These are phyloP conservation scores for Lactarius trivialis DNA, from an alignment of 768 basidiomycete genomes.

Conservation along the genomic window DNA sequence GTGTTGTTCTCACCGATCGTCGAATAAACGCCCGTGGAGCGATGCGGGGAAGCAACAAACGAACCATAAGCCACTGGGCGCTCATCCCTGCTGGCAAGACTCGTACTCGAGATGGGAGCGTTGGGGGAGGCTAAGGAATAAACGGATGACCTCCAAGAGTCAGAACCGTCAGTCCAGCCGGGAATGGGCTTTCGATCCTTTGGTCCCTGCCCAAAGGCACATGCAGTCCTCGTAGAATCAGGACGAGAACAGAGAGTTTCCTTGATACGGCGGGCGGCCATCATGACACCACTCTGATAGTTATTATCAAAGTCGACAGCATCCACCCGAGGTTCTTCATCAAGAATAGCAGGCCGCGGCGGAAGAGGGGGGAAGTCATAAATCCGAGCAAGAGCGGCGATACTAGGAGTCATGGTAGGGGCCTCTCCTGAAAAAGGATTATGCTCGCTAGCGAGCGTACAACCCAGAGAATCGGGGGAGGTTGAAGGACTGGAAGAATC, in stretches of 20 bases:
- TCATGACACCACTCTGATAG: slow-evolving; percentile 60
- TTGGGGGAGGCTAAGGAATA: slow-evolving; percentile 47
- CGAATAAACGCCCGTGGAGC: slow-evolving; percentile 42
- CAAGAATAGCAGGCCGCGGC: slow-evolving; percentile 41
- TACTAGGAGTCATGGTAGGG: slow-evolving; percentile 25
- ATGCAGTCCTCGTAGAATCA: slow-evolving; percentile 27
- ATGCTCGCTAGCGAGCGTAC: slow-evolving; percentile 16
- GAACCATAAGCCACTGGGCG: slow-evolving; percentile 38
- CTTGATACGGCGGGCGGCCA: slow-evolving; percentile 54
- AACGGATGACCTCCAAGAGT: slow-evolving; percentile 60
- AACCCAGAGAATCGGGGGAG: slow-evolving; percentile 21
- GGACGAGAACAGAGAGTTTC: slow-evolving; percentile 40
- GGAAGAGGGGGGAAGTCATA: slow-evolving; percentile 49
- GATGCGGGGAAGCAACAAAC: slow-evolving; percentile 47
- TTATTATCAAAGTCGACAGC: slow-evolving; percentile 29
- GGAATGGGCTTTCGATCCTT: slow-evolving; percentile 41
- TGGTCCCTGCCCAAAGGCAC: slow-evolving; percentile 22
- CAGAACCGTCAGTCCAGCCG: slow-evolving; percentile 63
- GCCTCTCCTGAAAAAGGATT: slow-evolving; percentile 22
- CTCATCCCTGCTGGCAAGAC: slow-evolving; percentile 29
- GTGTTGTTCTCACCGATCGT: slow-evolving; percentile 34
- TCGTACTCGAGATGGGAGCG: slow-evolving; percentile 20
- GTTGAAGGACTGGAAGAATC: slow-evolving; percentile 27
- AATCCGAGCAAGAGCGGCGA: slow-evolving; percentile 34
- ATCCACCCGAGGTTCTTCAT: slow-evolving; percentile 25